Percentiles rank a stretch among this genome's conserved stretches.
phyloP scores from a whole-genome alignment of 139 green algal genomes.

The Chlorella ohadii region DNA sequence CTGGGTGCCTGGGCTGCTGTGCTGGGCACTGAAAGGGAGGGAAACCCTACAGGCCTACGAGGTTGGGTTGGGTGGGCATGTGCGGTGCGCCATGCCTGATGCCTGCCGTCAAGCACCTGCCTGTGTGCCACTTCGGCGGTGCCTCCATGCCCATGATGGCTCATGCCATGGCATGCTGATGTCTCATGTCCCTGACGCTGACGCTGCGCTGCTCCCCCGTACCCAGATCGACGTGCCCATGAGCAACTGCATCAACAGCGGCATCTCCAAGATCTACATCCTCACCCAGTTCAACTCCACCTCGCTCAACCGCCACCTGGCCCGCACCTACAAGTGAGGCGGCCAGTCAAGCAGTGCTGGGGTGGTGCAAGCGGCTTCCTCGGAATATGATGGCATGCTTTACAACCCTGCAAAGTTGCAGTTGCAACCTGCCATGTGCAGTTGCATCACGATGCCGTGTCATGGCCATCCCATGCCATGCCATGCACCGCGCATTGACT shows the following conservation, averaged over 20 bases:
- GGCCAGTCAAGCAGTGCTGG: neutral
- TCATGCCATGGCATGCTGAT: no score
- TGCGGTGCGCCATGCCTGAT: no score
- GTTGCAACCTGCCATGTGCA: no score
- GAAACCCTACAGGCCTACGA: no score
- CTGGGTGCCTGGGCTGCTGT: neutral
- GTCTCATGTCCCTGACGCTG: no score
- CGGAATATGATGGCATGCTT: neutral
- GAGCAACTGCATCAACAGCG: slow-evolving; percentile 99
- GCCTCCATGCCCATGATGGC: no score
- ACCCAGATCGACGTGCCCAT: slow-evolving; percentile 99
- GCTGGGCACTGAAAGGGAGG: no score
- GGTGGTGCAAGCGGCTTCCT: neutral
- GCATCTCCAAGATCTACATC: slow-evolving; percentile 99
- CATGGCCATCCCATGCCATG: neutral
- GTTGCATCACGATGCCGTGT: no score
- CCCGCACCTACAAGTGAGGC: slow-evolving; percentile 92
- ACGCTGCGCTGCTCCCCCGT: neutral
- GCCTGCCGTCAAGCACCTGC: no score
- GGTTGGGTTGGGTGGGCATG: no score
- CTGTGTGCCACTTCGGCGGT: no score
- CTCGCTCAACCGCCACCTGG: slow-evolving; percentile 97
- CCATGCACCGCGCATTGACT: neutral
- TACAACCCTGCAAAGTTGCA: no score
- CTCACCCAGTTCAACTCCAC: slow-evolving; percentile 98